These are phyloP conservation scores for Hyaloperonospora arabidopsidis DNA, from an alignment of 352 stramenopile species.

Conservation along the genomic window DNA sequence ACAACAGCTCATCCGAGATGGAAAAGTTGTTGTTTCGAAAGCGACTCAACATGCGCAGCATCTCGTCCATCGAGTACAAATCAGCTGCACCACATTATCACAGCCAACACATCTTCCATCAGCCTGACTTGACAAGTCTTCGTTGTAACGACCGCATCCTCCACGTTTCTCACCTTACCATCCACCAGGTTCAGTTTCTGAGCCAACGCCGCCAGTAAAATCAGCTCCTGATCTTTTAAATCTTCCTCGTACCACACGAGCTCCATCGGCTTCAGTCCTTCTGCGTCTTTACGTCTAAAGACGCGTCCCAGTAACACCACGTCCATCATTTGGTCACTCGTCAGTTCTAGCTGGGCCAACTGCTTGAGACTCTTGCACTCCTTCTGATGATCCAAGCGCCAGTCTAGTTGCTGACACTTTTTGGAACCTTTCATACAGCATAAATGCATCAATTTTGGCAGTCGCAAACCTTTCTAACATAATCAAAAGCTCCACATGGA, in stretches of 20 bases:
- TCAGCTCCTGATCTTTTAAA: conserved; percentile 36
- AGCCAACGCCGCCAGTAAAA: conserved; percentile 38
- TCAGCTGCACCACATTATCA: conserved; percentile 12
- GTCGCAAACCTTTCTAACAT: not conserved
- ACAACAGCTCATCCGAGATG: conserved; percentile 57
- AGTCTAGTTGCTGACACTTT: conserved; percentile 54
- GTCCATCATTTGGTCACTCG: conserved; percentile 36
- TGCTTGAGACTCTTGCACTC: conserved; percentile 49
- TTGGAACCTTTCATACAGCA: conserved; percentile 36
- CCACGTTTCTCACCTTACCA: conserved; percentile 11
- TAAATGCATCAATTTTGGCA: not conserved
- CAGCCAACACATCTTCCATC: not conserved
- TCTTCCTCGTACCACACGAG: conserved; percentile 59
- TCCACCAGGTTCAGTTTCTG: conserved; percentile 50
- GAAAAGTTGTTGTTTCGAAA: conserved; percentile 76
- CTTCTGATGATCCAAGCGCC: conserved; percentile 47
- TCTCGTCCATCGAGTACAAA: conserved; percentile 21
- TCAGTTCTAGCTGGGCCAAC: conserved; percentile 32
- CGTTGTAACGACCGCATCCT: conserved; percentile 1
- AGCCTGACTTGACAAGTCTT: not conserved
- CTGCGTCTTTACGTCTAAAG: conserved; percentile 20
- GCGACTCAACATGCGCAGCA: conserved; percentile 60
- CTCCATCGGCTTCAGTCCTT: conserved; percentile 19
- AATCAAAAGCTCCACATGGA: not conserved
- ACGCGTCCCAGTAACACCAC: conserved; percentile 51